Conservation (phyloP, 2,329 filamentous ascomycete genomes). For the Pleurostoma richardsiae region DNA sequence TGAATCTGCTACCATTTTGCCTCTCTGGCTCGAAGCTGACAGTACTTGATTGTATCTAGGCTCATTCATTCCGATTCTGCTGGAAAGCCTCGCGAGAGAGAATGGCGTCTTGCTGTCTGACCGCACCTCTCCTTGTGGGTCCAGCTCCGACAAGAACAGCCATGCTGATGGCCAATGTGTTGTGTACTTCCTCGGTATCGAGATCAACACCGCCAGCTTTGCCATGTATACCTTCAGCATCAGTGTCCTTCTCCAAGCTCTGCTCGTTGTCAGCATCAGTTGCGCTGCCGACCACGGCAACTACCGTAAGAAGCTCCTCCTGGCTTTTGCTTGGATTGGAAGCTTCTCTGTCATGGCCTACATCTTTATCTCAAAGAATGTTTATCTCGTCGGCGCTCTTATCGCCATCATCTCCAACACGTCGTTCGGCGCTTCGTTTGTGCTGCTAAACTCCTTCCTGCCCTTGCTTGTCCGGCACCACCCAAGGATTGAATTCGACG, state of each 20-base stretch:
- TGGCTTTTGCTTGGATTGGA: conserved; percentile 80
- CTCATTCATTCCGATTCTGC: conserved; percentile 91
- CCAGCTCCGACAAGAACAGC: conserved; percentile 46
- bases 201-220: conserved; percentile 94
- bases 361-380: conserved; percentile 66
- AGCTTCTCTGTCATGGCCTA: conserved; percentile 84
- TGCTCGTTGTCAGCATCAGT: conserved; percentile 93
- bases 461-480: conserved; percentile 88
- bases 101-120: conserved; percentile 84
- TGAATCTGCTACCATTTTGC: too few relatives aligned
- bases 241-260: conserved; percentile 81
- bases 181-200: conserved; percentile 72
- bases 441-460: conserved; percentile 90
- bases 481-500: conserved; percentile 38
- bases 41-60: conserved; percentile 38
- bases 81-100: conserved; percentile 89
- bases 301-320: conserved; percentile 82
- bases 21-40: too few relatives aligned
- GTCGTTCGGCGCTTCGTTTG: conserved; percentile 91
- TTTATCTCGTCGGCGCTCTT: conserved; percentile 77
- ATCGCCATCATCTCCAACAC: conserved; percentile 89
- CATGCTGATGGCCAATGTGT: conserved; percentile 65
- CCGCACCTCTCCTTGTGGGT: conserved; percentile 67
- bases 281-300: conserved; percentile 91
- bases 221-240: conserved; percentile 96